A percentile compares a stretch with the other conserved stretches of the same genome.
Conservation (phyloP, 2,329 filamentous ascomycete species). For the Fusarium sp. region DNA sequence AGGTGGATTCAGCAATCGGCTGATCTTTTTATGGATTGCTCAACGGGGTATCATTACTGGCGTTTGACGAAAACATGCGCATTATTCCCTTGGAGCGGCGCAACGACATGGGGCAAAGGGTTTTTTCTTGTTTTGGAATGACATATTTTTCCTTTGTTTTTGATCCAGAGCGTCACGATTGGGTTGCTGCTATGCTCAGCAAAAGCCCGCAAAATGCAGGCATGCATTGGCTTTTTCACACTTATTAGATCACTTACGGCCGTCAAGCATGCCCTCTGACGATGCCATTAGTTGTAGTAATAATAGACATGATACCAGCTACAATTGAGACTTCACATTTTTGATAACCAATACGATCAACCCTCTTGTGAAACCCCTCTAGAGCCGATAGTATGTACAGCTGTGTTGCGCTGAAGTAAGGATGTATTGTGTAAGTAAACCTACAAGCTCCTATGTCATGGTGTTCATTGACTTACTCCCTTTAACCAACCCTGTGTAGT, state of each 20-base stretch:
- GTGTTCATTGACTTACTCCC: not conserved
- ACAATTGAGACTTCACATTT: not conserved
- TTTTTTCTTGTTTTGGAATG: constrained; percentile 25
- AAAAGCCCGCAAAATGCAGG: constrained; percentile 30
- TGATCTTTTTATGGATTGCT: constrained; percentile 8
- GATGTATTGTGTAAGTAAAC: not conserved
- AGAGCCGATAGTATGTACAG: not conserved
- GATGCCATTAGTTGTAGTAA: constrained; percentile 46
- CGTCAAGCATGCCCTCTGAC: constrained; percentile 37
- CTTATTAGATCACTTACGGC: constrained; percentile 43
- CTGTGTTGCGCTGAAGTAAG: not conserved
- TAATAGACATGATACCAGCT: constrained; percentile 48
- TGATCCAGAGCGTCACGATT: constrained; percentile 43
- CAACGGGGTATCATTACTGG: constrained; percentile 23
- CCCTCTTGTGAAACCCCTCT: not conserved
- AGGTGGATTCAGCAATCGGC: constrained; percentile 14
- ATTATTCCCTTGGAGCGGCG: constrained; percentile 37
- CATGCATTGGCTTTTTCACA: constrained; percentile 32
- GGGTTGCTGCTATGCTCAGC: constrained; percentile 27
- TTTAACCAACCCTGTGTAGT: not conserved
- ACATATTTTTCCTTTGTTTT: constrained; percentile 30
- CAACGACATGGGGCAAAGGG: constrained; percentile 30
- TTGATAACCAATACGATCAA: too few relatives aligned
- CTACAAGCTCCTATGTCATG: not conserved
- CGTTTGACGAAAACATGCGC: constrained; percentile 36